Base-by-base conservation (phyloP, 345 rosid genomes). In the Excoecaria agallocha region DNA sequence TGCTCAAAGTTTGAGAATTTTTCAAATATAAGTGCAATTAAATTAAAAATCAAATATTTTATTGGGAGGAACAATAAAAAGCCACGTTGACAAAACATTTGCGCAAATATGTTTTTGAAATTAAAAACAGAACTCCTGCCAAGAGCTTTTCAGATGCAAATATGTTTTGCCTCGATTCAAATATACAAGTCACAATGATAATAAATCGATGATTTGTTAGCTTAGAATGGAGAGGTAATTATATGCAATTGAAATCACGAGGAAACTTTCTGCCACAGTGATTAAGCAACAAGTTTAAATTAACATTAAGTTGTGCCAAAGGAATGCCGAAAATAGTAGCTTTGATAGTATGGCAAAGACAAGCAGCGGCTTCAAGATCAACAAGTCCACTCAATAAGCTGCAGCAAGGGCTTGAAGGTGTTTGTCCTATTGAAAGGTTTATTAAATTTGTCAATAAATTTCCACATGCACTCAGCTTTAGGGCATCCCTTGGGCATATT, bases 281-380 rank as follows among this genome's bases (percentile, higher is more conserved):
- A 72, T 87, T 87, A 72, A 90, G 85, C 68, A 88, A 81, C 80
- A 88, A 76, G 68, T 81, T 84, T 57, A 88, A 82, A 10, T 89
- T 75, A 64, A 88, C 68, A 11, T 92, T 88, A 76, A 90, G 7
- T 6, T 52, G 55, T 86, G 78, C 24, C 41, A 88, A 76, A 77
- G 85, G 77, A 75, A 82, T 81, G 11, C 91, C 95, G 19, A 85
- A 71, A 38, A 88, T 25, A 51, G 78, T 81, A 69, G 90, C 91
- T 19, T 76, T 88, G 35, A 90, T 74, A 57, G 87, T 87, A 13
- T 89, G 84, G 78, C 91, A 86, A 30, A 90, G 89, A 81, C 91
- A 90, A 39, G 82, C 72, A 3, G 92, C 91, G 8, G 91, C 95
- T 30, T 90, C 91, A 8, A 85, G 81, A 74, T 87, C 86, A 60